A percentile compares a stretch with the other conserved stretches of the same genome.
Conservation (phyloP, 73 alveolate species). For the Durusdinium trenchii region DNA sequence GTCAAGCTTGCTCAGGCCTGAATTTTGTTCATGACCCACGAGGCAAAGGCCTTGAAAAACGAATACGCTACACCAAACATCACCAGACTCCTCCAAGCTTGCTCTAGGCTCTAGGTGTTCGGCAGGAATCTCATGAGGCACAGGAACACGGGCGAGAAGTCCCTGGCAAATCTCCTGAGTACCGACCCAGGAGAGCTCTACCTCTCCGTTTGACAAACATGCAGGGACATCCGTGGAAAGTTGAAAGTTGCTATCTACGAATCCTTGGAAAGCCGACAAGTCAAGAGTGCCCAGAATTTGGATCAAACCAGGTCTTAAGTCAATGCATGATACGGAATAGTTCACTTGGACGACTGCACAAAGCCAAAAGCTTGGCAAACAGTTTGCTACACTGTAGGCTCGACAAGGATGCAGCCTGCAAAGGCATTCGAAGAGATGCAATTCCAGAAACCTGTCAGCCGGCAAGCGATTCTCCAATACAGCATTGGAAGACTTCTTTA, state of each 20-base stretch:
- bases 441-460: conserved; percentile 31
- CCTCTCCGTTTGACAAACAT: too few species aligned
- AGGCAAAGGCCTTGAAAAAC: conserved; percentile 32
- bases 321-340: too few species aligned
- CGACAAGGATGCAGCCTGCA: conserved; percentile 54
- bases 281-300: too few species aligned
- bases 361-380: background rate
- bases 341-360: background rate
- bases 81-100: background rate
- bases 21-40: conserved; percentile 72
- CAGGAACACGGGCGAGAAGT: conserved; percentile 16
- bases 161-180: conserved; percentile 44
- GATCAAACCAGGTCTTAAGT: too few species aligned
- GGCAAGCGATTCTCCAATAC: too few species aligned
- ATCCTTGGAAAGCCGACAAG: too few species aligned
- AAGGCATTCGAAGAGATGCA: conserved; percentile 64
- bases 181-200: too few species aligned
- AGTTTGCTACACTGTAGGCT: background rate
- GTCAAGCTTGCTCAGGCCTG: background rate
- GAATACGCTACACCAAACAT: background rate
- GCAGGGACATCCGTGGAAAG: too few species aligned
- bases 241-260: too few species aligned
- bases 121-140: conserved; percentile 48
- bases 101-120: background rate
- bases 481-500: too few species aligned